Evolutionary conservation across 176 grass and related monocot species (phyloP), one percentile per base, ranked within the genome.

Genomic region (Elaeis guineensis): DNA sequence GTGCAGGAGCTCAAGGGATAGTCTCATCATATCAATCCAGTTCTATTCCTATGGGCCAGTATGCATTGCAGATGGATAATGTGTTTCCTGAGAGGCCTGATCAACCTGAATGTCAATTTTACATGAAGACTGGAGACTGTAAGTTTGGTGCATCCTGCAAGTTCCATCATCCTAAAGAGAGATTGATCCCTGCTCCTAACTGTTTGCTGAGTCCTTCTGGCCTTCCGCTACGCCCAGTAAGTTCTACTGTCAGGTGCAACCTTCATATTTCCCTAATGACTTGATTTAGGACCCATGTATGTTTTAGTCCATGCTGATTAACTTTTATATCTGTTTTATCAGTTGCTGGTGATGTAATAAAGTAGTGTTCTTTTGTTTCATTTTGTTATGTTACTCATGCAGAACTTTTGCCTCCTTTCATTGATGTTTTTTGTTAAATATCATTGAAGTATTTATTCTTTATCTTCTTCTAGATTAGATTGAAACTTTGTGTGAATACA

Each of bases 61-160:
- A 86, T 6, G 79, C 71, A 12, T 50, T 93, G 65, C 71, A 78
- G 66, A 86, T 82, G 80, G 94, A 93, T 16, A 93, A 80, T 74
- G 65, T 89, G 26, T 99, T 99, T 79, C 94, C 94, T 59, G 94
- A 99, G 57, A 84, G 89, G 61, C 85, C 88, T 22, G 94, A 93
- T 78, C 76, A 99, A 56, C 94, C 94, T 32, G 88, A 99, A 85
- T 99, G 94, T 21, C 89, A 93, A 64, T 99, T 91, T 72, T 99
- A 99, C 70, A 92, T 99, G 85, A 99, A 99, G 83, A 99, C 94
- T 21, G 94, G 94, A 71, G 94, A 99, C 68, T 99, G 94, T 72
- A 99, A 99, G 61, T 99, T 99, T 57, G 94, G 94, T 54, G 84
- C 82, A 58, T 83, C 78, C 4, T 99, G 94, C 82, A 99, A 93